Percentiles rank a stretch among this genome's conserved stretches.
phyloP scores from a whole-genome alignment of 2,329 filamentous ascomycete genomes.

The Ampelomyces quisqualis region DNA sequence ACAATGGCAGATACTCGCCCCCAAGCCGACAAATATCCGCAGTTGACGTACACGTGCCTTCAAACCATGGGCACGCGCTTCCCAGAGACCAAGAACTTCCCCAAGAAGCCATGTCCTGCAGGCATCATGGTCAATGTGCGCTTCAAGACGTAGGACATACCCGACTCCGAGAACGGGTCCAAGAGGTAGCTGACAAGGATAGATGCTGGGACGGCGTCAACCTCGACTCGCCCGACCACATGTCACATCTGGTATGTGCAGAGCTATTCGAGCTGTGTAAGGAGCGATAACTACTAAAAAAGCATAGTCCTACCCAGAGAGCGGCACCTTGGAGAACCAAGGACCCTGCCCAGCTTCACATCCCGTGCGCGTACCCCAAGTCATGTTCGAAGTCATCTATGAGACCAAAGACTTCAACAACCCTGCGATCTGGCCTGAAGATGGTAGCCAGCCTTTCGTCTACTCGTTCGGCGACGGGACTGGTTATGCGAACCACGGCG shows the following conservation, averaged over 20 bases:
- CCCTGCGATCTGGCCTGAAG: constrained; percentile 22
- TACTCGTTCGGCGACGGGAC: constrained; percentile 43
- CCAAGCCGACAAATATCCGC: constrained; percentile 44
- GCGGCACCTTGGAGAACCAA: constrained; percentile 30
- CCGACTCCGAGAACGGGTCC: neutral
- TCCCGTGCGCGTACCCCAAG: constrained; percentile 40
- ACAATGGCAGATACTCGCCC: constrained; percentile 23
- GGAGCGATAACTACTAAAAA: neutral
- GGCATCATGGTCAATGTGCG: constrained; percentile 50
- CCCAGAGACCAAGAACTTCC: constrained; percentile 47
- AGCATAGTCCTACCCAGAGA: constrained; percentile 16
- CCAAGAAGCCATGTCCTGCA: constrained; percentile 42
- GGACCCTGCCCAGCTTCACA: constrained; percentile 55
- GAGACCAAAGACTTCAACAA: constrained; percentile 42
- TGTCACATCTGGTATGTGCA: constrained; percentile 19
- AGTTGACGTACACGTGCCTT: constrained; percentile 51
- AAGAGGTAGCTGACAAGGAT: constrained; percentile 24
- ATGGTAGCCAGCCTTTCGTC: constrained; percentile 36
- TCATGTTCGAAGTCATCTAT: constrained; percentile 34
- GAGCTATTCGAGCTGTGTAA: neutral
- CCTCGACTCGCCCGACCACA: constrained; percentile 29
- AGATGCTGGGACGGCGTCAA: constrained; percentile 46
- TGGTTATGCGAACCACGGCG: constrained; percentile 54
- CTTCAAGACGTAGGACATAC: constrained; percentile 35
- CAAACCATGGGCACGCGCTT: constrained; percentile 44